Base-by-base conservation (phyloP, 2,329 filamentous ascomycete genomes). In the Sporothrix schenckii region DNA sequence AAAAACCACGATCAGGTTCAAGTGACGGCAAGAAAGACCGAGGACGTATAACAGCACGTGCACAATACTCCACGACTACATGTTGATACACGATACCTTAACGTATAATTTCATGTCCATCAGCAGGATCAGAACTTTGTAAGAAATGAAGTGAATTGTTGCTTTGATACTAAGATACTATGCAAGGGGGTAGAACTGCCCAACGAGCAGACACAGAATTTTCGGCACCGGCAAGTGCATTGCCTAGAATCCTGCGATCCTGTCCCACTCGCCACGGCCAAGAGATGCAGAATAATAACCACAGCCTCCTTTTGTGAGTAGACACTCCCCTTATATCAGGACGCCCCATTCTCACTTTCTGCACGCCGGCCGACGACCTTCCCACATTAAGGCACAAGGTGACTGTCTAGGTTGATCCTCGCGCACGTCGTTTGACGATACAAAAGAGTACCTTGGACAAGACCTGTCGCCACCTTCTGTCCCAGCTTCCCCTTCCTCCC, bases 121-220 rank as follows among this genome's bases (percentile, higher is more conserved):
- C 5, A 6, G 27, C 10, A 30, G 52, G 24, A 16, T 21, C 4
- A 21, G 44, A 24, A 47, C 11, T 3, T 27, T 27, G 58, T 63
- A 27, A 63, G 63, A 66, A 50, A 53, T 13, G 63, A 66, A 30
- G 21, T 50, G 19, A 53, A 41, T 66, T 66, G 49, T 66, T 66
- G 63, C 30, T 66, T 66, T 53, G 63, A 2, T 53, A 66, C 16
- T 30, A 16, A 16, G 19, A 53, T 53, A 34, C 41, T 41, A 53
- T 41, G 49, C 30, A 14, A 39, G 16, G 4, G 49, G 27, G 30
- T 41, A 19, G 49, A 53, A 13, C 24, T 49, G 10, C 50, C 10
- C 21, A 39, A 24, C 5, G 16, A 16, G 30, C 61, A 52, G 44
- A 66, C 47, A 34, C 47, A 39, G 30, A 2, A 21, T 47, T 61